These are phyloP conservation scores for Dothistroma septosporum DNA, from an alignment of 2,329 filamentous ascomycete species.

Conservation along the genomic window DNA sequence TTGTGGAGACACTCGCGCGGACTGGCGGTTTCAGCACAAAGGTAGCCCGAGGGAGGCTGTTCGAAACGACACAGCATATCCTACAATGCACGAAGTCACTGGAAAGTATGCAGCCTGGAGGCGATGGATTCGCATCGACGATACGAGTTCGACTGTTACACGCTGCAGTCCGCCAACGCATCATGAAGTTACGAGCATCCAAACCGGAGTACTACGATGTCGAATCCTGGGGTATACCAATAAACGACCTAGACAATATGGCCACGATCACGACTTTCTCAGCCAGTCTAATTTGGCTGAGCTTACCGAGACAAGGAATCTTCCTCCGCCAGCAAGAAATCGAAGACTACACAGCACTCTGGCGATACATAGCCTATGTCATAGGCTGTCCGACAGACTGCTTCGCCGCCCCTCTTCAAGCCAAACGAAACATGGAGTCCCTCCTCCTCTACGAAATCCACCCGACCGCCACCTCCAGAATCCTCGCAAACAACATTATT, in stretches of 20 bases:
- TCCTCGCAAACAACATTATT: slow-evolving; percentile 73
- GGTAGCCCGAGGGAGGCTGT: slow-evolving; percentile 61
- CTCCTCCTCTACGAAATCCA: slow-evolving; percentile 62
- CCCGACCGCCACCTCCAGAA: slow-evolving; percentile 58
- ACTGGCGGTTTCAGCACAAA: slow-evolving; percentile 70
- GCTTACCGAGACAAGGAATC: slow-evolving; percentile 69
- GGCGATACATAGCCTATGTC: slow-evolving; percentile 69
- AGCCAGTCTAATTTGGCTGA: slow-evolving; percentile 62
- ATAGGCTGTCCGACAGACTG: slow-evolving; percentile 58
- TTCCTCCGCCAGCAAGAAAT: slow-evolving; percentile 59
- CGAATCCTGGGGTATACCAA: slow-evolving; percentile 58
- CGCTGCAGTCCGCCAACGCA: slow-evolving; percentile 61
- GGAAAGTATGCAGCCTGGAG: slow-evolving; percentile 63
- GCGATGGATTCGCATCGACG: slow-evolving; percentile 60
- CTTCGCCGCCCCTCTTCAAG: slow-evolving; percentile 50
- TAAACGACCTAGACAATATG: slow-evolving; percentile 72
- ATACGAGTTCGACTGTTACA: slow-evolving; percentile 67
- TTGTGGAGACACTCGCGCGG: slow-evolving; percentile 68
- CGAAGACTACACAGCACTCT: slow-evolving; percentile 67
- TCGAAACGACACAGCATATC: slow-evolving; percentile 72
- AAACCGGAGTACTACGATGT: slow-evolving; percentile 61
- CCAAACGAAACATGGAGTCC: slow-evolving; percentile 63
- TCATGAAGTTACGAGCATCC: slow-evolving; percentile 55
- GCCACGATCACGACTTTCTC: slow-evolving; percentile 70
- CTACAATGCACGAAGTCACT: slow-evolving; percentile 65